These are phyloP conservation scores for Abrus pulchellus DNA, from an alignment of 306 rosid species.

Conservation along the genomic window DNA sequence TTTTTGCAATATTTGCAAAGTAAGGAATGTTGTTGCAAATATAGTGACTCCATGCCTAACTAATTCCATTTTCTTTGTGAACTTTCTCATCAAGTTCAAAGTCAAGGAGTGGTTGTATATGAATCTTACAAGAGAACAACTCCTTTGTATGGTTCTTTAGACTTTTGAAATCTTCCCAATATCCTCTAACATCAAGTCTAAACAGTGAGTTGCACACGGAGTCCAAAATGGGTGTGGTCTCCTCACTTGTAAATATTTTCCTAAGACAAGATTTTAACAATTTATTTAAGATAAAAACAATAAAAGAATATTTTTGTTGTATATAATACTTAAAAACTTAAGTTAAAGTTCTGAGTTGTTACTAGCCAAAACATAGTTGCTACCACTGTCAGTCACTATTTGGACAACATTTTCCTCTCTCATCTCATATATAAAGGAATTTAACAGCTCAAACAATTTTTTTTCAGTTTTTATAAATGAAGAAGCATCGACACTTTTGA, in stretches of 20 bases:
- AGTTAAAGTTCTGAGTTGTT: no score
- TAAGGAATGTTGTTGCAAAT: no score
- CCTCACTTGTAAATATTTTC: background rate
- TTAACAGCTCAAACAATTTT: background rate
- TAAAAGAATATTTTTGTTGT: no score
- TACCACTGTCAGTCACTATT: no score
- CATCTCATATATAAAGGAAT: no score
- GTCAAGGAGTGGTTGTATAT: background rate
- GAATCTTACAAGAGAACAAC: background rate
- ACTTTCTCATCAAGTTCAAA: background rate
- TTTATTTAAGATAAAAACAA: background rate
- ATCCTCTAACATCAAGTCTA: background rate
- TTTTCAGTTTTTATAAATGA: background rate
- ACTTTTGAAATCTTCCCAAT: background rate
- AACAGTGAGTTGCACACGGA: background rate
- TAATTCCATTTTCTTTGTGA: no score
- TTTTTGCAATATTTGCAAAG: no score
- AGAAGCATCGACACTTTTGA: background rate
- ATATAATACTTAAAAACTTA: no score
- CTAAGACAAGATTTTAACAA: background rate
- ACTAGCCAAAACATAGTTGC: no score
- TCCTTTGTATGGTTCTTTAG: background rate
- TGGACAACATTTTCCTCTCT: no score
- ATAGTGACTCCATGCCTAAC: no score
- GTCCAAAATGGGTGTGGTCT: background rate